These are phyloP conservation scores for Triangularia setosa DNA, from an alignment of 2,329 filamentous ascomycete genomes.

Conservation along the genomic window DNA sequence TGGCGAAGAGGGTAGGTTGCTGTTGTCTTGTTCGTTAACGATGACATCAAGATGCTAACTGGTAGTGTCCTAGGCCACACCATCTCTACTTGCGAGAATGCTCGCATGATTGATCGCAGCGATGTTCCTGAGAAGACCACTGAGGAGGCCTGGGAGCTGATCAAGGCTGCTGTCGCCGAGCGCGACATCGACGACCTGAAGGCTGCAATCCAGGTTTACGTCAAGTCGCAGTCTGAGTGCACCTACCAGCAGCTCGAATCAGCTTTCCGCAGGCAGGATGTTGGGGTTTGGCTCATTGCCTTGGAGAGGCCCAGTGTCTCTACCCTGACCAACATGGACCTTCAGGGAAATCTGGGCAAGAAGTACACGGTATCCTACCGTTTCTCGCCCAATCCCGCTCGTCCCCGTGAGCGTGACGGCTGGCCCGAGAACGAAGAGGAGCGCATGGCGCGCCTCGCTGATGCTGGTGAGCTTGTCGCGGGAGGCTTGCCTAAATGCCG, in stretches of 20 bases:
- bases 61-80: conserved; percentile 46
- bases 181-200: conserved; percentile 62
- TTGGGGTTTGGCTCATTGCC: conserved; percentile 60
- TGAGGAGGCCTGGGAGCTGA: conserved; percentile 56
- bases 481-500: conserved; percentile 56
- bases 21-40: conserved; percentile 12
- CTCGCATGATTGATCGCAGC: conserved; percentile 55
- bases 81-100: conserved; percentile 52
- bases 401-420: conserved; percentile 53
- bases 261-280: conserved; percentile 50
- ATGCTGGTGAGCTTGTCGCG: conserved; percentile 62
- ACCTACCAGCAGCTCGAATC: conserved; percentile 60
- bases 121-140: conserved; percentile 45
- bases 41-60: not conserved
- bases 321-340: conserved; percentile 66
- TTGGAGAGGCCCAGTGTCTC: conserved; percentile 52
- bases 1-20: conserved; percentile 53
- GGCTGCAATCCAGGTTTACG: conserved; percentile 54
- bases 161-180: conserved; percentile 49
- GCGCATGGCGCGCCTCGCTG: conserved; percentile 59
- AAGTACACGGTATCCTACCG: conserved; percentile 63
- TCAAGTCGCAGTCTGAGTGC: conserved; percentile 55
- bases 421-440: conserved; percentile 59
- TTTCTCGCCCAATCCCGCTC: conserved; percentile 52
- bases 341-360: conserved; percentile 64